Base-by-base conservation (phyloP, 2,329 filamentous ascomycete species). In the Venturiaceae sp. region DNA sequence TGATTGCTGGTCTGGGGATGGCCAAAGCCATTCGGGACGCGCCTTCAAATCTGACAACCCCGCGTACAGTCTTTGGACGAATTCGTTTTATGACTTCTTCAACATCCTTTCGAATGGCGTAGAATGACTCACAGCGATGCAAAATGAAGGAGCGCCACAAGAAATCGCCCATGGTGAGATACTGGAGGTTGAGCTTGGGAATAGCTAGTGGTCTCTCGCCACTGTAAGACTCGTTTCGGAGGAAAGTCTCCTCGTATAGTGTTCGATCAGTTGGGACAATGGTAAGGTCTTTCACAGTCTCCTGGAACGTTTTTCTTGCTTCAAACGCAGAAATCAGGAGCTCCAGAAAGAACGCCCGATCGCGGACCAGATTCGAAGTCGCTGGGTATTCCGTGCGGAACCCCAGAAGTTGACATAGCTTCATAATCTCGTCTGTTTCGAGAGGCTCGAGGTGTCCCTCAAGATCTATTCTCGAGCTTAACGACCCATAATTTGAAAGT, bases 161-260 rank as follows among this genome's bases (percentile, higher is more conserved):
- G 66, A 99, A 99, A 71, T 99, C 94, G 2, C 91, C 91, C 55
- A 96, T 84, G 2, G 92, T 95, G 14, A 99, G 79, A 71, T 99
- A 99, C 68, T 99, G 94, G 30, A 99, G 77, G 65, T 96, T 99
- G 50, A 97, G 75, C 70, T 99, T 99, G 2, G 94, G 94, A 46
- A 99, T 84, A 2, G 94, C 90, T 60, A 99, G 78, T 5, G 94
- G 92, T 53, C 83, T 83, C 26, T 90, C 91, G 28, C 92, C 92
- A 69, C 96, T 87, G 66, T 96, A 97, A 7, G 79, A 80, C 66
- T 96, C 92, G 59, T 92, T 92, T 60, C 90, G 83, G 58, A 92
- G 73, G 57, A 96, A 81, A 28, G 84, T 83, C 55, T 80, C 79
- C 60, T 96, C 90, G 66, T 96, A 96, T 5, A 99, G 77, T 1